phyloP scores from a whole-genome alignment of 352 stramenopile species.

The Globisporangium cederbergense region DNA sequence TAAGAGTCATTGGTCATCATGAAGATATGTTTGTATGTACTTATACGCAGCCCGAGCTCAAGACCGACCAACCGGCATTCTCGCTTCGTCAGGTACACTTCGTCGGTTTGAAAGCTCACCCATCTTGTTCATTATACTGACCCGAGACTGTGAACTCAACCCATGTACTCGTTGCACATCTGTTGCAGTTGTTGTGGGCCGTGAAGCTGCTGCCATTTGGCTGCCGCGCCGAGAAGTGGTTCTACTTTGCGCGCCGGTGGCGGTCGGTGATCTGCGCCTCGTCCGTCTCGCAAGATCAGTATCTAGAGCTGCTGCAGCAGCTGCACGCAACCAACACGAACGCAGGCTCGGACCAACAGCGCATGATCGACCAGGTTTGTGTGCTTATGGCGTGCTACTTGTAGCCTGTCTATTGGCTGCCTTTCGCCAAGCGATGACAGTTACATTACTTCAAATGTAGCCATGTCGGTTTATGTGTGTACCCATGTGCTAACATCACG shows the following conservation, averaged over 20 bases:
- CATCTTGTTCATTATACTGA: background rate
- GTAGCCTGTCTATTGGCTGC: background rate
- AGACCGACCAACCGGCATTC: slow-evolving; percentile 32
- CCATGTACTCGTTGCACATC: background rate
- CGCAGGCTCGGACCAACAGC: slow-evolving; percentile 28
- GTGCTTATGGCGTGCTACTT: background rate
- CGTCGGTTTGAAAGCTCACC: background rate
- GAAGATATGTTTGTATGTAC: background rate
- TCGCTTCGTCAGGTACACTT: slow-evolving; percentile 29
- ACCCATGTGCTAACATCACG: background rate
- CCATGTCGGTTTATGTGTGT: slow-evolving; percentile 1
- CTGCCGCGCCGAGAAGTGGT: slow-evolving; percentile 46
- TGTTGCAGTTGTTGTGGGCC: slow-evolving; percentile 32
- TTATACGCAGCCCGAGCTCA: slow-evolving; percentile 28
- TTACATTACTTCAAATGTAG: background rate
- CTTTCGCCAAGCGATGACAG: background rate
- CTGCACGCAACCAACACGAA: slow-evolving; percentile 16
- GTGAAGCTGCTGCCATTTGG: slow-evolving; percentile 49
- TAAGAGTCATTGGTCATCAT: background rate
- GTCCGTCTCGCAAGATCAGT: slow-evolving; percentile 30
- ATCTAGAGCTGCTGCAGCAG: slow-evolving; percentile 29
- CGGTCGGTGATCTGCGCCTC: slow-evolving; percentile 29
- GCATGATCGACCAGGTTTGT: slow-evolving; percentile 34
- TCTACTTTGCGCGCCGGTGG: slow-evolving; percentile 37
- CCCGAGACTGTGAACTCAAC: background rate